Evolutionary conservation across 2,329 filamentous ascomycete genomes (phyloP).

Genomic region (Paracoccidioides brasiliensis): DNA sequence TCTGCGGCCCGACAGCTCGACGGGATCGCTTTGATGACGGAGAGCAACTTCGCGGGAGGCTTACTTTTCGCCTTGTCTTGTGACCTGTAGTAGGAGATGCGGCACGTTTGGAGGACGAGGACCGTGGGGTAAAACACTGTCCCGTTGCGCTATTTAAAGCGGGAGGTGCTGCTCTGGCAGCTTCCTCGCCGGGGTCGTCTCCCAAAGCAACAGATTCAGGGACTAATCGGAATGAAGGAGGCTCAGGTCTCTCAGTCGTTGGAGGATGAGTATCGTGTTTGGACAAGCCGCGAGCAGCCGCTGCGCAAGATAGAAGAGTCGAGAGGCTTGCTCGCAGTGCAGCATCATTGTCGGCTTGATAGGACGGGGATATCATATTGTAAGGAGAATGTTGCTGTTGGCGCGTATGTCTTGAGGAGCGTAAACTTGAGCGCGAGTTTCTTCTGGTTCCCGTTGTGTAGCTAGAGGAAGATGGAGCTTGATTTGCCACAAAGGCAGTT

Average conservation of each 20-base stretch:
- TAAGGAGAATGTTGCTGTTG: constrained; percentile 42
- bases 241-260: constrained; percentile 19
- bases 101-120: constrained; percentile 9
- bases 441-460: constrained; percentile 22
- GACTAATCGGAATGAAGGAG: constrained; percentile 44
- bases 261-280: constrained; percentile 38
- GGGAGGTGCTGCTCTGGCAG: background rate
- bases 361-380: constrained; percentile 59
- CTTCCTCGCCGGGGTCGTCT: constrained; percentile 9
- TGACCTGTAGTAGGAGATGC: constrained; percentile 12
- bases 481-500: constrained; percentile 38
- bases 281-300: constrained; percentile 68
- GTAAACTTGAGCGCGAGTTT: constrained; percentile 26
- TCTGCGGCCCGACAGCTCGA: constrained; percentile 19
- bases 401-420: constrained; percentile 29
- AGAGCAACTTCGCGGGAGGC: constrained; percentile 28
- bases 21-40: constrained; percentile 29
- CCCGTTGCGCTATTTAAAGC: background rate
- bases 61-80: constrained; percentile 15
- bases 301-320: constrained; percentile 86
- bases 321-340: constrained; percentile 87
- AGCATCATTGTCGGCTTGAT: constrained; percentile 82
- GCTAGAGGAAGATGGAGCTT: constrained; percentile 28
- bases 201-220: constrained; percentile 45
- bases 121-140: background rate